A percentile compares a stretch with the other conserved stretches of the same genome.
phyloP scores from a whole-genome alignment of 116 monocot genomes.

The Iris pallida region DNA sequence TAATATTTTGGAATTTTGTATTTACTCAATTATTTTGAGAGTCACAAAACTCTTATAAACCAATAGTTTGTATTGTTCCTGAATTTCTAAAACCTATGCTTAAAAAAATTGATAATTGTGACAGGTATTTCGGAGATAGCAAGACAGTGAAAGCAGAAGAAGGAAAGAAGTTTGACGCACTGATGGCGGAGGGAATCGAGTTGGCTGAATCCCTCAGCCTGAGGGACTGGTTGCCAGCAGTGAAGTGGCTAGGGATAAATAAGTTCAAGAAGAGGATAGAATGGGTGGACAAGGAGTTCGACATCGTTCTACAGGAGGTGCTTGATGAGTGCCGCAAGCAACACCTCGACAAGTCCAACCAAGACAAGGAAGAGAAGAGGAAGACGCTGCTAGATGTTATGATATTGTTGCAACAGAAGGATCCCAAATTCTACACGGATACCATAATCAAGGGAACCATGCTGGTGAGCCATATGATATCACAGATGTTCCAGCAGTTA shows the following conservation, averaged over 20 bases:
- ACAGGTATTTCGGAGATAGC: no score
- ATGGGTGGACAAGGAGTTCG: constrained; percentile 7
- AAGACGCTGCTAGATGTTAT: no score
- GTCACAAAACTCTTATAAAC: no score
- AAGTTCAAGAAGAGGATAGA: background rate
- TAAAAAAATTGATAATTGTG: no score
- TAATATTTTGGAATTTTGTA: no score
- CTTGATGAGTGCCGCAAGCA: background rate
- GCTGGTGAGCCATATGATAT: background rate
- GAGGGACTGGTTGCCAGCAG: constrained; percentile 10
- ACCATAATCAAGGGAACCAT: constrained; percentile 1
- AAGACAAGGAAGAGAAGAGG: no score
- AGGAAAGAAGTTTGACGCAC: background rate
- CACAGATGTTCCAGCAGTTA: no score
- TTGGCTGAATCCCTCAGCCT: background rate
- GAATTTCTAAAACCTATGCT: no score
- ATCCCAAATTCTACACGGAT: constrained; percentile 4
- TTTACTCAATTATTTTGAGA: no score
- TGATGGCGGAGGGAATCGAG: constrained; percentile 4
- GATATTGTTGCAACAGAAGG: no score
- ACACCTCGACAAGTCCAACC: no score
- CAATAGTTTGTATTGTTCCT: no score
- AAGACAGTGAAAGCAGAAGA: background rate
- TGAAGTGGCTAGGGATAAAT: background rate
- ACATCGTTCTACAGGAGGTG: constrained; percentile 2